Percentiles rank a stretch among this genome's conserved stretches.
Conservation (phyloP, 148 eudicot species). For the Chenopodium suecicum region DNA sequence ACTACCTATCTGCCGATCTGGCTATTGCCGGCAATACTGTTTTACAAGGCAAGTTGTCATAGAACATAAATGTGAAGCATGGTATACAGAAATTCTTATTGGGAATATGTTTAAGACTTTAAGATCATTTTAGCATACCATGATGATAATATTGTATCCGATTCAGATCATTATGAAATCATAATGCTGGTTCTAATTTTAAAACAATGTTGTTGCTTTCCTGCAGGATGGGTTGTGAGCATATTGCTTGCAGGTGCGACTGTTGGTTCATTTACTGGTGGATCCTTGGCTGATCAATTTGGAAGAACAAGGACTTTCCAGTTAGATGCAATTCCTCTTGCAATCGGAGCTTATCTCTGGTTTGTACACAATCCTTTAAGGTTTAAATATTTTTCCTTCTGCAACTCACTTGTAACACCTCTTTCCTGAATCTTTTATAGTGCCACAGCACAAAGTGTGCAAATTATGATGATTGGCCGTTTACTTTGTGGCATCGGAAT, state of each 20-base stretch:
- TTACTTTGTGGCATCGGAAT: slow-evolving; percentile 93
- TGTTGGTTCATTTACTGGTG: slow-evolving; percentile 96
- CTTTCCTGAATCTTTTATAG: slow-evolving; percentile 39
- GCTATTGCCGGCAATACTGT: slow-evolving; percentile 85
- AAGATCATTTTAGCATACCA: neutral
- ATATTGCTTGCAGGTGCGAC: slow-evolving; percentile 98
- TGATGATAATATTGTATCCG: neutral
- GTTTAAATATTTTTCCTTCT: slow-evolving; percentile 2
- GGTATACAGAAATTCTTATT: neutral
- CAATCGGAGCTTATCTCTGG: slow-evolving; percentile 95
- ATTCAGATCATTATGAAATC: neutral
- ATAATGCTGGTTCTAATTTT: neutral
- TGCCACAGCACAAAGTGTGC: slow-evolving; percentile 72
- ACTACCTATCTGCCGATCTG: slow-evolving; percentile 83
- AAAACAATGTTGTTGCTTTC: neutral
- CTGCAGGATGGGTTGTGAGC: slow-evolving; percentile 93
- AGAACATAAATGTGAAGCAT: neutral
- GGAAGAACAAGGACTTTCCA: slow-evolving; percentile 88
- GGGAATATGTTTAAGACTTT: neutral
- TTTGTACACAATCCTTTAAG: slow-evolving; percentile 27
- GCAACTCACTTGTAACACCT: slow-evolving; percentile 18
- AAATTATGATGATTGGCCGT: slow-evolving; percentile 88
- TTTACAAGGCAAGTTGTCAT: slow-evolving; percentile 69
- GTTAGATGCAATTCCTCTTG: slow-evolving; percentile 87
- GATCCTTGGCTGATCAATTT: slow-evolving; percentile 87